Evolutionary conservation across 441 rosid species (phyloP).

Genomic region (Erodium trifolium): DNA sequence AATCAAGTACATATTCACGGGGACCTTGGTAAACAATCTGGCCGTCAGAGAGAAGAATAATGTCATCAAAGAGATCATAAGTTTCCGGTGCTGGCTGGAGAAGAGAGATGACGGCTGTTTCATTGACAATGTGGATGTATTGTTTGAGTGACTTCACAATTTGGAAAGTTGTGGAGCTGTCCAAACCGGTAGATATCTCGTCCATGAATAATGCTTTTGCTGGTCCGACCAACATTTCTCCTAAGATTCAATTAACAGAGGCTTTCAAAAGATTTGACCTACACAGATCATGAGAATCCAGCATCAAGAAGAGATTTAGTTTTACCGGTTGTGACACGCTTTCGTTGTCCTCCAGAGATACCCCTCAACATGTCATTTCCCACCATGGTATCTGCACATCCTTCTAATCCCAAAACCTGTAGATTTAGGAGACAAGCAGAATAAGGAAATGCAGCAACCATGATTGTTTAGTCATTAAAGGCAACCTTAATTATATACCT

Average conservation of each 20-base stretch:
- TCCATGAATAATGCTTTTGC: conserved; percentile 72
- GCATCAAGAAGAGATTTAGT: background rate
- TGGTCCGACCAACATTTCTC: conserved; percentile 87
- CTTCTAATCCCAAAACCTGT: conserved; percentile 76
- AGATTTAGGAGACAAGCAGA: background rate
- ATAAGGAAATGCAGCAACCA: no score
- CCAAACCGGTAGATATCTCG: conserved; percentile 88
- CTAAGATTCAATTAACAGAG: conserved; percentile 19
- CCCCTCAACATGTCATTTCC: conserved; percentile 84
- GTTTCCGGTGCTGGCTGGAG: conserved; percentile 97
- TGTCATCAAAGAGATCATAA: conserved; percentile 77
- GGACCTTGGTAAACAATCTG: conserved; percentile 73
- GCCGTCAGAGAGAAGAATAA: conserved; percentile 68
- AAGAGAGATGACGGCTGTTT: conserved; percentile 73
- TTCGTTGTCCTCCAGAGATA: conserved; percentile 82
- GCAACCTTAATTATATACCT: conserved; percentile 27
- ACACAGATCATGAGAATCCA: no score
- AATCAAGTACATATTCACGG: conserved; percentile 59
- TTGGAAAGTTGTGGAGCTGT: conserved; percentile 79
- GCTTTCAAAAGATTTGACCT: no score
- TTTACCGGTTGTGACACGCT: conserved; percentile 80
- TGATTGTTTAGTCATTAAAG: no score
- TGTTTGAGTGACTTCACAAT: conserved; percentile 66
- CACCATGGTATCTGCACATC: conserved; percentile 69
- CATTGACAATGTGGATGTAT: conserved; percentile 57